Conservation (phyloP, 1,284 basidiomycete species). For the Ceratorhiza oryzae-sativae region DNA sequence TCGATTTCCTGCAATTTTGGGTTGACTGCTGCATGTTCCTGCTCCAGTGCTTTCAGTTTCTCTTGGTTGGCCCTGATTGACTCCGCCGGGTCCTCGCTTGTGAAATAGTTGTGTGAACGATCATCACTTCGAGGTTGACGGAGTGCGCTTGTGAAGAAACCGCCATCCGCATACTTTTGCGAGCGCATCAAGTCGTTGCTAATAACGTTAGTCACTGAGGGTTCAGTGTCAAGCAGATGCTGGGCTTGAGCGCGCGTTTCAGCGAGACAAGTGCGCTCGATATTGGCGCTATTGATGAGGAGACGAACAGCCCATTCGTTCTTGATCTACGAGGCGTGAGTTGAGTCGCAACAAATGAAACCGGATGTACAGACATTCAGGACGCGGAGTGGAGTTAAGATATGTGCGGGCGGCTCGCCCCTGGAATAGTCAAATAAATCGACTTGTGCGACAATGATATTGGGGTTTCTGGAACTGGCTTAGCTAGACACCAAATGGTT, state of each 20-base stretch:
- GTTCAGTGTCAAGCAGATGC: constrained; percentile 56
- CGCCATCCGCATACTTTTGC: constrained; percentile 66
- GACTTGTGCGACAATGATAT: constrained; percentile 68
- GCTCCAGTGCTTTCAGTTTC: constrained; percentile 21
- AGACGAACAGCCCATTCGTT: constrained; percentile 80
- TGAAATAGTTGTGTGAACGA: constrained; percentile 29
- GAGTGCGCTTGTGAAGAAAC: constrained; percentile 35
- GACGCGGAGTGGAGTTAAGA: constrained; percentile 83
- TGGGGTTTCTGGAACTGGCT: constrained; percentile 50
- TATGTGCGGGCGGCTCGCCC: constrained; percentile 63
- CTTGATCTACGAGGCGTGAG: constrained; percentile 61
- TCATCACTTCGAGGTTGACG: constrained; percentile 9
- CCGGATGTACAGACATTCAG: constrained; percentile 66
- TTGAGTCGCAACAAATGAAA: neutral
- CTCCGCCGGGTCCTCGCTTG: constrained; percentile 5
- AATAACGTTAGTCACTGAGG: constrained; percentile 35
- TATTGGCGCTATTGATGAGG: constrained; percentile 74
- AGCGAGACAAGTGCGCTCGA: constrained; percentile 79
- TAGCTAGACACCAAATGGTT: constrained; percentile 47
- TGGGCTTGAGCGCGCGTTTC: constrained; percentile 67
- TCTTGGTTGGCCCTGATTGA: constrained; percentile 22
- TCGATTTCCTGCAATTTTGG: constrained; percentile 29
- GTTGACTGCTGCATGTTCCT: constrained; percentile 23
- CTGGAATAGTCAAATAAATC: constrained; percentile 79
- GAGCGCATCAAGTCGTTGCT: constrained; percentile 36